Evolutionary conservation across 2,329 filamentous ascomycete species (phyloP).

Genomic region (Ascochyta viciae-villosae): DNA sequence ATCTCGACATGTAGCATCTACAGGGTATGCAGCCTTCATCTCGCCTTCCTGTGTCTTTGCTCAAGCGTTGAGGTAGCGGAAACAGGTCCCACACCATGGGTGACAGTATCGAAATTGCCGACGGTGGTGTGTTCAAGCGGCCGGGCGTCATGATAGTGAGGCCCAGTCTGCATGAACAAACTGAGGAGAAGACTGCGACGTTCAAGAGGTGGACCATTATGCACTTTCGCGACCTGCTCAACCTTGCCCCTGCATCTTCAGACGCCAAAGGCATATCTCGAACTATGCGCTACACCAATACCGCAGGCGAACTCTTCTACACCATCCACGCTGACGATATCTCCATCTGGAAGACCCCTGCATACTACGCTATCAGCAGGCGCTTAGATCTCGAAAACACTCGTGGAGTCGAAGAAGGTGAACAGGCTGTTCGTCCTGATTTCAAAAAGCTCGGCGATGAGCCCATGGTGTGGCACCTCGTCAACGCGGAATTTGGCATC

Average conservation of each 20-base stretch:
- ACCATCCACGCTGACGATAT: slow-evolving; percentile 12
- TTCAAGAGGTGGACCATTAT: slow-evolving; percentile 32
- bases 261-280: background rate
- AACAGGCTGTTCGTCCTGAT: background rate
- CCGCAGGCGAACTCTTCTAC: slow-evolving; percentile 12
- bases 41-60: background rate
- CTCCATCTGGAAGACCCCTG: background rate
- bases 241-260: background rate
- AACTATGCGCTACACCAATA: slow-evolving; percentile 8
- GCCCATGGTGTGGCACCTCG: slow-evolving; percentile 27
- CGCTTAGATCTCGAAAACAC: slow-evolving; percentile 26
- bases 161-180: slow-evolving; percentile 16
- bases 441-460: slow-evolving; percentile 1
- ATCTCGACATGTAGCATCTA: background rate
- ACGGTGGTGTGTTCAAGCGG: background rate
- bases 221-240: slow-evolving; percentile 29
- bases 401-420: slow-evolving; percentile 8
- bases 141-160: slow-evolving; percentile 24
- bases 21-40: background rate
- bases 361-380: slow-evolving; percentile 14
- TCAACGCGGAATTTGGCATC: slow-evolving; percentile 22
- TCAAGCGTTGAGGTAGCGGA: background rate
- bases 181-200: background rate
- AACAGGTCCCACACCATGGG: background rate
- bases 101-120: background rate